Evolutionary conservation across 192 early-diverging fungal species (phyloP).

Genomic region (Spizellomyces punctatus): DNA sequence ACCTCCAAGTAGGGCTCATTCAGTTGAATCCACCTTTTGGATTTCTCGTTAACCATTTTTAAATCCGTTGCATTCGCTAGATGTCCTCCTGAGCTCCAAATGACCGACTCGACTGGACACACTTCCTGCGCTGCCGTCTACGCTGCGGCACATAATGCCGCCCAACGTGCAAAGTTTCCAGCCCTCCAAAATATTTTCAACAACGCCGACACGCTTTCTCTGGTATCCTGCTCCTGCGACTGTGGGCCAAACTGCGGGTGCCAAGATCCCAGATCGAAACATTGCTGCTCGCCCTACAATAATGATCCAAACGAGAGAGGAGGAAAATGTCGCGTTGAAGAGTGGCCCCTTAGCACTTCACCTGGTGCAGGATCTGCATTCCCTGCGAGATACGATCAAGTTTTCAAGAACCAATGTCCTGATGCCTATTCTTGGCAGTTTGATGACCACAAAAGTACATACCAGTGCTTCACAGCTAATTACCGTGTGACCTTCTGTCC

Average conservation of each 20-base stretch:
- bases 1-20: not conserved
- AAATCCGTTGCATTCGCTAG: not conserved
- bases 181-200: constrained; percentile 12
- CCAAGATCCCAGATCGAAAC: constrained; percentile 18
- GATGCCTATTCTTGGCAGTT: constrained; percentile 46
- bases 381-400: constrained; percentile 35
- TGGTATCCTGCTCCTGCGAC: constrained; percentile 31
- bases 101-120: not conserved
- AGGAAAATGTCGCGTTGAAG: constrained; percentile 20
- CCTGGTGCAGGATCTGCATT: constrained; percentile 20
- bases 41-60: not conserved
- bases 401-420: constrained; percentile 39
- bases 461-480: constrained; percentile 24
- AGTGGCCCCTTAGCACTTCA: constrained; percentile 14
- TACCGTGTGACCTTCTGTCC: constrained; percentile 22
- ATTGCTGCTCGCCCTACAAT: constrained; percentile 31
- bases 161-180: constrained; percentile 1
- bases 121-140: constrained; percentile 8
- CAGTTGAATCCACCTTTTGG: too few relatives aligned
- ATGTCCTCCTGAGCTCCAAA: constrained; percentile 11
- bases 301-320: constrained; percentile 16
- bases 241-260: constrained; percentile 22
- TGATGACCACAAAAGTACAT: constrained; percentile 38
- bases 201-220: constrained; percentile 18
- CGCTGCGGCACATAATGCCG: not conserved